Evolutionary conservation across 208 protist species (phyloP).

Genomic region (Sergeia podlipaevii): DNA sequence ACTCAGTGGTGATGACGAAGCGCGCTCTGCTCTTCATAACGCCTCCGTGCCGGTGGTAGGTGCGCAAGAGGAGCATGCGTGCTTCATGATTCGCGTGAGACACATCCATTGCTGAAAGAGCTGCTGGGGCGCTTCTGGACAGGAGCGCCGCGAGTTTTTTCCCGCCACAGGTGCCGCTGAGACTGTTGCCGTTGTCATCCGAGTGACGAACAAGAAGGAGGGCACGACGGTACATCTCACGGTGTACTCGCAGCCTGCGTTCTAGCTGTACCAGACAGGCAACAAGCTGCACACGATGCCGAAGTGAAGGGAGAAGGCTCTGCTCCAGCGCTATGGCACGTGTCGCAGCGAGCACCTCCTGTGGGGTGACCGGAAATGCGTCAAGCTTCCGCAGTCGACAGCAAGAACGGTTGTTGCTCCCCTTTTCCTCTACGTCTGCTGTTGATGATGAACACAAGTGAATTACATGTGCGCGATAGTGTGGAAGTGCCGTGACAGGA

Average conservation of each 20-base stretch:
- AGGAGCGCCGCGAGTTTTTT: conserved; percentile 30
- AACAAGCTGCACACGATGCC: conserved; percentile 53
- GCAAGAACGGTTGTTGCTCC: conserved; percentile 18
- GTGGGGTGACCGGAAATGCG: conserved; percentile 22
- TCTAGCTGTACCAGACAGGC: conserved; percentile 52
- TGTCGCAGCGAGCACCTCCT: conserved; percentile 37
- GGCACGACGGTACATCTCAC: conserved; percentile 49
- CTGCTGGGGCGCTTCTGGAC: conserved; percentile 33
- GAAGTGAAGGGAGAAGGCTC: conserved; percentile 54
- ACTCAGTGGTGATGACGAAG: not conserved
- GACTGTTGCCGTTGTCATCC: too few species aligned
- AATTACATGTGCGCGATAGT: conserved; percentile 80
- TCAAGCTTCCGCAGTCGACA: conserved; percentile 80
- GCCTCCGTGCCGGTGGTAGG: conserved; percentile 13
- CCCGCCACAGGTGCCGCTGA: conserved; percentile 13
- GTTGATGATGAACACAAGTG: conserved; percentile 72
- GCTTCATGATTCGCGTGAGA: conserved; percentile 39
- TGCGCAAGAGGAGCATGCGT: conserved; percentile 45
- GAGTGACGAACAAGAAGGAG: conserved; percentile 37
- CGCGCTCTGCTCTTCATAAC: conserved; percentile 7
- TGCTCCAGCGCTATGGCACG: conserved; percentile 58
- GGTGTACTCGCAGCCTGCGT: conserved; percentile 34
- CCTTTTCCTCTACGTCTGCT: conserved; percentile 53
- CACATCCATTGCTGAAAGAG: conserved; percentile 28
- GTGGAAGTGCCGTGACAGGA: conserved; percentile 64